Evolutionary conservation across 208 protist species (phyloP).

Genomic region (Leptomonas pyrrhocoris): DNA sequence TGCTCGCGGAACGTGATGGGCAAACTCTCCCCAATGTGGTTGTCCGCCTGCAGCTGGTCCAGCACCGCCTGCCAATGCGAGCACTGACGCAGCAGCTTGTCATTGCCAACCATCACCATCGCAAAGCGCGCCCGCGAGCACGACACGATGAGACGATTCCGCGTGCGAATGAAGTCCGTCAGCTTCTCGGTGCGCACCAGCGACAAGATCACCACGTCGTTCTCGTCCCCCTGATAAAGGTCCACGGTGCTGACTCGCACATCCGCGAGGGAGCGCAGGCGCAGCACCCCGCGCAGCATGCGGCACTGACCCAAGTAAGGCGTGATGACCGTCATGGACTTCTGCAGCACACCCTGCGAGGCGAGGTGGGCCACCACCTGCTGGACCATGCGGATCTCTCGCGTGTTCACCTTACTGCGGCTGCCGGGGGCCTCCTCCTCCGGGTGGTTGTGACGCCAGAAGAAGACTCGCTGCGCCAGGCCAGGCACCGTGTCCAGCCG

Average conservation of each 20-base stretch:
- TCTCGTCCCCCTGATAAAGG: slow-evolving; percentile 96
- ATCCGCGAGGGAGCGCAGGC: slow-evolving; percentile 67
- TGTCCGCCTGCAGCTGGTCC: slow-evolving; percentile 47
- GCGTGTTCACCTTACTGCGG: slow-evolving; percentile 88
- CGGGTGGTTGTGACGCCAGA: slow-evolving; percentile 87
- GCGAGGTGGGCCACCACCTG: slow-evolving; percentile 75
- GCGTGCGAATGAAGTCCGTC: slow-evolving; percentile 94
- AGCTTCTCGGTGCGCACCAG: slow-evolving; percentile 92
- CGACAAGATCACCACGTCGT: slow-evolving; percentile 94
- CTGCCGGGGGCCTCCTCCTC: slow-evolving; percentile 81
- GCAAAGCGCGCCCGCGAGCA: slow-evolving; percentile 93
- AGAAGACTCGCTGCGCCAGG: slow-evolving; percentile 77
- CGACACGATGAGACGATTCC: slow-evolving; percentile 94
- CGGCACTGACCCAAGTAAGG: slow-evolving; percentile 94
- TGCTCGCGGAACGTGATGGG: slow-evolving; percentile 61
- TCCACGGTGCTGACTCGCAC: slow-evolving; percentile 93
- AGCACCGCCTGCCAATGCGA: slow-evolving; percentile 81
- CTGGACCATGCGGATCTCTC: slow-evolving; percentile 82
- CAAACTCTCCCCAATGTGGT: slow-evolving; percentile 67
- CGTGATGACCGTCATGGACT: slow-evolving; percentile 93
- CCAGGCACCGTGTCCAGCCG: slow-evolving; percentile 63
- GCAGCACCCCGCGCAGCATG: slow-evolving; percentile 77
- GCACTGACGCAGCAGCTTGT: slow-evolving; percentile 73
- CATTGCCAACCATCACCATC: slow-evolving; percentile 89
- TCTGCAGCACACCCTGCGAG: slow-evolving; percentile 84